Conservation (phyloP, 257 asterid genomes). For the Vinca minor region DNA sequence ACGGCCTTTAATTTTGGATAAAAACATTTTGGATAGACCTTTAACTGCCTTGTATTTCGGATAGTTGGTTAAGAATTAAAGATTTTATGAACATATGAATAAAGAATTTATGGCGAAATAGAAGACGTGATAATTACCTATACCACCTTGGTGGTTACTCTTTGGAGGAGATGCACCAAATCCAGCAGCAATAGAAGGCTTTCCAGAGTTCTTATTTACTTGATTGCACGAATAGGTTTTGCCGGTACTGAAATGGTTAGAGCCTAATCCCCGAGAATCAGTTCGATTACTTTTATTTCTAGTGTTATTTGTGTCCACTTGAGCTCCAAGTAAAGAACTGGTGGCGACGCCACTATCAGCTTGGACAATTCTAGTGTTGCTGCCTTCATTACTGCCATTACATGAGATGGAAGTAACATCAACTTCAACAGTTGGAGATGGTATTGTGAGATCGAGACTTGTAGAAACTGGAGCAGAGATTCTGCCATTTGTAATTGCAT, state of each 20-base stretch:
- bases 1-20: background rate
- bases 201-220: slow-evolving; percentile 12
- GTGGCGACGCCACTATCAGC: slow-evolving; percentile 5
- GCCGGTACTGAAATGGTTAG: slow-evolving; percentile 7
- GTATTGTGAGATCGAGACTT: slow-evolving; percentile 11
- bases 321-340: slow-evolving; percentile 12
- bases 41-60: background rate
- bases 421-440: slow-evolving; percentile 9
- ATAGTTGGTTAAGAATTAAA: no score
- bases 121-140: slow-evolving; percentile 24
- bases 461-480: slow-evolving; percentile 11
- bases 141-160: slow-evolving; percentile 31
- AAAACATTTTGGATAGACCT: background rate
- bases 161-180: slow-evolving; percentile 40
- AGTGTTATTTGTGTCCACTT: background rate
- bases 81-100: background rate
- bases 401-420: slow-evolving; percentile 11
- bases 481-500: slow-evolving; percentile 15
- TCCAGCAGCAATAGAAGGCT: slow-evolving; percentile 19
- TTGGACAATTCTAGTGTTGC: slow-evolving; percentile 9
- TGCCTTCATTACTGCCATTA: slow-evolving; percentile 15
- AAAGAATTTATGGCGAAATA: background rate
- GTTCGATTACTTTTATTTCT: slow-evolving; percentile 5
- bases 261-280: slow-evolving; percentile 14
- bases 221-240: slow-evolving; percentile 14